Base-by-base conservation (phyloP, 1,284 basidiomycete species). In the Spongiforma sp. region DNA sequence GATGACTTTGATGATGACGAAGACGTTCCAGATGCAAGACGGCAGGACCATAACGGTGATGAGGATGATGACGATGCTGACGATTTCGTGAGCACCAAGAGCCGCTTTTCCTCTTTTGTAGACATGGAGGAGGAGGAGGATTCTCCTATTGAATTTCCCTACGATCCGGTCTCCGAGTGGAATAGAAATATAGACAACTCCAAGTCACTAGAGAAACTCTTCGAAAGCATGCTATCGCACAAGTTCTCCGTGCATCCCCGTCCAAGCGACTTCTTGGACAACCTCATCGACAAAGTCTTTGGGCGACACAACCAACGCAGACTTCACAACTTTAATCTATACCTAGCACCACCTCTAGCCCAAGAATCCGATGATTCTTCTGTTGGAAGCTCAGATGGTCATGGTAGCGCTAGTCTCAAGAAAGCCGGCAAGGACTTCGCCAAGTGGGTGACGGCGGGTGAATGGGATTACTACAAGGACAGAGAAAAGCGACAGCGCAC, bases 151-250 rank as follows among this genome's bases (percentile, higher is more conserved):
- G 57, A 59, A 37, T 41, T 56, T 28, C 12, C 59, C 39, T 73
- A 75, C 32, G 75, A 75, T 60, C 72, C 67, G 9, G 33, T 71
- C 32, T 58, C 71, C 0, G 74, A 80, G 26, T 83, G 82, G 81
- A 74, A 77, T 59, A 64, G 62, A 8, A 76, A 76, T 30, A 76
- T 75, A 14, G 69, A 73, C 12, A 71, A 78, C 24, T 81, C 81
- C 57, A 77, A 76, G 62, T 75, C 81, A 26, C 68, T 88, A 17
- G 88, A 89, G 72, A 75, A 68, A 2, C 72, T 85, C 24, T 88
- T 88, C 68, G 77, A 82, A 63, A 76, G 79, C 28, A 89, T 90
- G 84, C 78, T 90, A 17, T 69, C 71, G 21, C 69, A 74, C 63
- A 80, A 82, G 67, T 86, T 81, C 63, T 78, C 79, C 30, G 77